phyloP scores from a whole-genome alignment of 202 grass and related monocot genomes.

The Zoysia matrella region DNA sequence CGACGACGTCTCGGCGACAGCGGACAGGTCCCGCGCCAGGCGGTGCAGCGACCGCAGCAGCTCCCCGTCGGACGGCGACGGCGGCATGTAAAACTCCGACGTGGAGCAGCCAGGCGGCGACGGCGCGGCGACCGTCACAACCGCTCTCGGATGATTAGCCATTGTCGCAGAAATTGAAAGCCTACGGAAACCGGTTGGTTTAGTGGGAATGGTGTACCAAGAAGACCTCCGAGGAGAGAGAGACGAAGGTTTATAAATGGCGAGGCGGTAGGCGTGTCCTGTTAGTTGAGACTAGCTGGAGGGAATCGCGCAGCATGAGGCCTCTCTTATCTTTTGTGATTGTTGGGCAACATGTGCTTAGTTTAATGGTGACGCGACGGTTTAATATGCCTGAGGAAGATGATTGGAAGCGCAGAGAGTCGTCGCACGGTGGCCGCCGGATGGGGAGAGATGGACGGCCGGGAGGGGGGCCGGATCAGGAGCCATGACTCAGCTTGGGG shows the following conservation, averaged over 20 bases:
- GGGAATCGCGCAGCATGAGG: constrained; percentile 34
- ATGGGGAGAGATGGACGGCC: background rate
- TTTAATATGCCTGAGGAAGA: constrained; percentile 17
- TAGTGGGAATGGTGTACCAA: constrained; percentile 29
- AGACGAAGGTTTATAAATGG: constrained; percentile 38
- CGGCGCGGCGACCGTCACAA: constrained; percentile 24
- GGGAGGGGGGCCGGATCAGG: background rate
- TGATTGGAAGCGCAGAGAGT: background rate
- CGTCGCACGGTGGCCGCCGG: constrained; percentile 8
- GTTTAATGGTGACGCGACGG: constrained; percentile 19
- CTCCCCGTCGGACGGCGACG: too few relatives aligned
- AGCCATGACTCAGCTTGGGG: constrained; percentile 35
- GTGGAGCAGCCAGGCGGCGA: constrained; percentile 37
- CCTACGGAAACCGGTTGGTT: background rate
- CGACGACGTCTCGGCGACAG: constrained; percentile 42
- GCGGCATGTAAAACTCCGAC: constrained; percentile 8
- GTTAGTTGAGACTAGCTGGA: constrained; percentile 46
- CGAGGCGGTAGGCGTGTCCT: constrained; percentile 25
- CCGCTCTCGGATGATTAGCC: constrained; percentile 29
- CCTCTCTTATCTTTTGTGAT: constrained; percentile 15
- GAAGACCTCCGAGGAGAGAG: background rate
- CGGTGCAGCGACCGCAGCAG: constrained; percentile 50
- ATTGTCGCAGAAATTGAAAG: constrained; percentile 14
- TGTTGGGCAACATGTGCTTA: constrained; percentile 39
- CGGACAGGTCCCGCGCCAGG: constrained; percentile 66